phyloP scores from a whole-genome alignment of 78 protist species.

The Polysphondylium violaceum region DNA sequence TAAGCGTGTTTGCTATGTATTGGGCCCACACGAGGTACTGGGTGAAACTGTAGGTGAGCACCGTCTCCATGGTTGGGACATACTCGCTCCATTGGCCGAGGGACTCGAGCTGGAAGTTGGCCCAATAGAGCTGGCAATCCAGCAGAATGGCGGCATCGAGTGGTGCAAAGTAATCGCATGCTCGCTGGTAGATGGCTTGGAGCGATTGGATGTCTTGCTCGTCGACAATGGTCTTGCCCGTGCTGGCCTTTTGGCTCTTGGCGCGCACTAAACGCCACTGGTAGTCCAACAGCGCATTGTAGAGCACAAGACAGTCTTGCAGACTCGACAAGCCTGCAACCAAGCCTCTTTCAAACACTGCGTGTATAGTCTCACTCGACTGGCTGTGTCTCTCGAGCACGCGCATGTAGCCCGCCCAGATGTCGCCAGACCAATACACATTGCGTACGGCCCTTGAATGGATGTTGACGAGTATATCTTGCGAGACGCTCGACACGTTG shows the following conservation, averaged over 20 bases:
- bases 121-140: constrained; percentile 17
- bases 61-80: background rate
- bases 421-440: constrained; percentile 67
- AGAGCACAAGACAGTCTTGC: constrained; percentile 17
- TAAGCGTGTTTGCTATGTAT: constrained; percentile 3
- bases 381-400: background rate
- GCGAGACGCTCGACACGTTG: background rate
- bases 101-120: background rate
- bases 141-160: background rate
- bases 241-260: background rate
- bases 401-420: constrained; percentile 30
- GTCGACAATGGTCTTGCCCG: background rate
- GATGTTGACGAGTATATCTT: background rate
- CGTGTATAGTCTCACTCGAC: background rate
- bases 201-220: background rate
- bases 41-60: background rate
- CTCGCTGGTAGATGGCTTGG: background rate
- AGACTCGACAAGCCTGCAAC: constrained; percentile 24
- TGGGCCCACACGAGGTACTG: constrained; percentile 16
- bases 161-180: background rate
- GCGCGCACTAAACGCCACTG: constrained; percentile 18
- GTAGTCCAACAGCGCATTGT: constrained; percentile 24
- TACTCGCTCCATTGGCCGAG: background rate
- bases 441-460: constrained; percentile 11
- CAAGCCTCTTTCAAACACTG: constrained; percentile 28